Conservation (phyloP, 805 yeast species). For the Wickerhamiella allomyrinae region DNA sequence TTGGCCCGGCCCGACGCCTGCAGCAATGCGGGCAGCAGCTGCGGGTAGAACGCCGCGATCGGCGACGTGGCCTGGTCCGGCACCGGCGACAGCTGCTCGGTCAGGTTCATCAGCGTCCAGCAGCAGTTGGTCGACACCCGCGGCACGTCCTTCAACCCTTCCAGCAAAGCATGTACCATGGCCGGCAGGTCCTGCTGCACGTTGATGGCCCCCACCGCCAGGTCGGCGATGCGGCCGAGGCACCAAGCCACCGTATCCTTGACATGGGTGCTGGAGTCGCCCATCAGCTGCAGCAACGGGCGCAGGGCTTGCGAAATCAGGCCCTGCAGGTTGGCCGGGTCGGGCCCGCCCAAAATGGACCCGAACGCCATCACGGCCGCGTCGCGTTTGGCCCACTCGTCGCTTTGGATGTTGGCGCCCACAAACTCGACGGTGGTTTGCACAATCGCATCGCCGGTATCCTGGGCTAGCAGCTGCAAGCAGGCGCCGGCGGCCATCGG, state of each 20-base stretch:
- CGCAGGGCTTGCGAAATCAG: constrained; percentile 71
- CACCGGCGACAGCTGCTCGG: constrained; percentile 54
- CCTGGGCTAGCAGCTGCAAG: constrained; percentile 82
- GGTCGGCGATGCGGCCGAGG: constrained; percentile 86
- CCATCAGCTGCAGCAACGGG: constrained; percentile 61
- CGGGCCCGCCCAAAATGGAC: constrained; percentile 90
- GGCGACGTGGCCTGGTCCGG: constrained; percentile 37
- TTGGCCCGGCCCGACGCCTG: constrained; percentile 57
- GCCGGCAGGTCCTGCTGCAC: constrained; percentile 48
- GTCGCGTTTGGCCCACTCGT: constrained; percentile 77
- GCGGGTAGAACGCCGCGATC: constrained; percentile 59
- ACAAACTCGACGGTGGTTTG: constrained; percentile 78
- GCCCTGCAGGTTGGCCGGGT: constrained; percentile 46
- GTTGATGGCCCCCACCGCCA: constrained; percentile 60
- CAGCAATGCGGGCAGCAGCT: constrained; percentile 55
- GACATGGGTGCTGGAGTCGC: constrained; percentile 67
- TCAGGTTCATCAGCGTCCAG: constrained; percentile 87
- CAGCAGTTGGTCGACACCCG: constrained; percentile 94
- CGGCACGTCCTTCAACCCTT: constrained; percentile 83
- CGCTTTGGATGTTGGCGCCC: constrained; percentile 46
- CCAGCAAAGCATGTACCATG: constrained; percentile 55
- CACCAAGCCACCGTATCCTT: constrained; percentile 98
- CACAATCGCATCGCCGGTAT: constrained; percentile 74
- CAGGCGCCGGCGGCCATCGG: constrained; percentile 99
- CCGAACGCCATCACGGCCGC: constrained; percentile 99